These are phyloP conservation scores for Pythium pyrilobum DNA, from an alignment of 352 stramenopile genomes.

Conservation along the genomic window DNA sequence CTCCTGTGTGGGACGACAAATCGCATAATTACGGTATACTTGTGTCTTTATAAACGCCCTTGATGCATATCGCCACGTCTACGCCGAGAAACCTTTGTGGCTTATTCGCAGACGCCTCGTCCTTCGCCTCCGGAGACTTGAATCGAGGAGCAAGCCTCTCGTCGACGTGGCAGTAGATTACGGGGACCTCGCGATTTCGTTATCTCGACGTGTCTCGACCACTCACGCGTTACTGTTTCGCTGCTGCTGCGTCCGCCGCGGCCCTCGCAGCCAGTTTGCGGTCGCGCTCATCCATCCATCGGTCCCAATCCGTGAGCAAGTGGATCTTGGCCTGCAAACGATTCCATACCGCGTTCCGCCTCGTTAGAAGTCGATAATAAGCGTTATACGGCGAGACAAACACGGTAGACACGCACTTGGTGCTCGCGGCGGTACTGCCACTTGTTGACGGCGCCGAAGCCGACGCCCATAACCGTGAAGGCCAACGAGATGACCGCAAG, in stretches of 20 bases:
- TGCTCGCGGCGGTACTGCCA: constrained; percentile 57
- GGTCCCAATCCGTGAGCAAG: constrained; percentile 74
- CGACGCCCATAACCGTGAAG: constrained; percentile 77
- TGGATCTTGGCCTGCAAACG: constrained; percentile 67
- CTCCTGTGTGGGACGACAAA: neutral
- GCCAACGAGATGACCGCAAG: constrained; percentile 69
- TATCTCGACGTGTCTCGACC: neutral
- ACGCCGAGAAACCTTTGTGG: neutral
- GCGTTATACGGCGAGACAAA: neutral
- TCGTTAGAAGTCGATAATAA: neutral
- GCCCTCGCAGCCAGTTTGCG: constrained; percentile 33
- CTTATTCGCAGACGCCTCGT: too few relatives aligned
- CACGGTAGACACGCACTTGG: constrained; percentile 36
- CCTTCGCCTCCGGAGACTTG: too few relatives aligned
- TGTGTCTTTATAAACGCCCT: constrained; percentile 10
- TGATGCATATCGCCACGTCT: neutral
- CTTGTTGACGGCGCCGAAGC: constrained; percentile 73
- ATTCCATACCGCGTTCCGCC: neutral
- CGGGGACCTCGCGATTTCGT: too few relatives aligned
- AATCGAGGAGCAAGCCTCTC: too few relatives aligned
- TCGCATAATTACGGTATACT: constrained; percentile 21
- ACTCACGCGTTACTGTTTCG: constrained; percentile 22
- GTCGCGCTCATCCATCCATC: constrained; percentile 78
- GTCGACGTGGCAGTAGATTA: too few relatives aligned
- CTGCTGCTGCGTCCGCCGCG: constrained; percentile 22